phyloP scores from a whole-genome alignment of 2,329 filamentous ascomycete genomes.

The Fusarium multiceps region DNA sequence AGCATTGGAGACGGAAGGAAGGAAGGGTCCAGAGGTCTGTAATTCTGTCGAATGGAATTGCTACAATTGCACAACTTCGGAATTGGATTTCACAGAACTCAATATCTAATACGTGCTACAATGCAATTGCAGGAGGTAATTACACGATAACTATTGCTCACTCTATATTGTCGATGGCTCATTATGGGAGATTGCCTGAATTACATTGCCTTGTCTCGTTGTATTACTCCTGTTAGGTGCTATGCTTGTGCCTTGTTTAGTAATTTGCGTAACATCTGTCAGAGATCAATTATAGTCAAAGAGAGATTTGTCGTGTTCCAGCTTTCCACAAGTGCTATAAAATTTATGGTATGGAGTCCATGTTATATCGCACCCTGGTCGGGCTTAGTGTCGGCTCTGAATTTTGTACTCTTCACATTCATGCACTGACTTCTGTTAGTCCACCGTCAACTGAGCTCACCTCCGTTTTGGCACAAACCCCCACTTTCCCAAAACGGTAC shows the following conservation, averaged over 20 bases:
- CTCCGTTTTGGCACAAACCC: slow-evolving; percentile 15
- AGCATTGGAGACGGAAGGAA: background rate
- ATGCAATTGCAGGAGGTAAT: background rate
- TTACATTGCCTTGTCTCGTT: background rate
- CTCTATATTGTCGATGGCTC: background rate
- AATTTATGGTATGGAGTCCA: background rate
- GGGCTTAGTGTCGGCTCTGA: background rate
- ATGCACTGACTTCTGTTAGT: background rate
- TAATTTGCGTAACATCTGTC: background rate
- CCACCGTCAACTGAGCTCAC: background rate
- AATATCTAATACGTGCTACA: background rate
- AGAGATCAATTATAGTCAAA: background rate
- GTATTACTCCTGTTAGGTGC: background rate
- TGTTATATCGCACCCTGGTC: background rate
- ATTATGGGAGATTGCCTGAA: background rate
- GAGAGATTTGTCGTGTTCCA: background rate
- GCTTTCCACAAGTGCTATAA: background rate
- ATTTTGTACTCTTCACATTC: background rate
- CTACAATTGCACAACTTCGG: background rate
- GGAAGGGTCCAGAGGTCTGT: background rate
- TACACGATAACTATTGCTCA: background rate
- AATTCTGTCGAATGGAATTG: background rate
- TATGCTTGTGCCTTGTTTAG: background rate
- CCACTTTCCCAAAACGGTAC: slow-evolving; percentile 21
- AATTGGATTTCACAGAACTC: background rate